phyloP scores from a whole-genome alignment of 2,329 filamentous ascomycete species.

The Fragosphaeria purpurea region DNA sequence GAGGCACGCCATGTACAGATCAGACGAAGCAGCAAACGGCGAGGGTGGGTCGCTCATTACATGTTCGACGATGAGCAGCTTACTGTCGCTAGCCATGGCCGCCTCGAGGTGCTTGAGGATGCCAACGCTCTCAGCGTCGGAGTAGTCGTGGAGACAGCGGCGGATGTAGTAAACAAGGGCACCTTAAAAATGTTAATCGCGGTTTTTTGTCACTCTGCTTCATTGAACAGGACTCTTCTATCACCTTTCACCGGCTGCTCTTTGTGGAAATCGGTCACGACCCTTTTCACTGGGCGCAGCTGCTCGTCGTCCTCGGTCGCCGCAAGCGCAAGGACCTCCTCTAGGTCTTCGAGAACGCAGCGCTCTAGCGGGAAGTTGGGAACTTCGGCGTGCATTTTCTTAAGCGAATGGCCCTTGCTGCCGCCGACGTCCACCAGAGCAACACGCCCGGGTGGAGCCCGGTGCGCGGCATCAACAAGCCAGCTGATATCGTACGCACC shows the following conservation, averaged over 20 bases:
- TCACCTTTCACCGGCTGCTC: slow-evolving; percentile 18
- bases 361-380: slow-evolving; percentile 17
- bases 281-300: not conserved
- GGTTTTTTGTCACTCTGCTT: too few relatives aligned
- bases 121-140: slow-evolving; percentile 20
- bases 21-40: slow-evolving; percentile 7
- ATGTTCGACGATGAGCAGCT: slow-evolving; percentile 17
- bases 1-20: slow-evolving; percentile 16
- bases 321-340: slow-evolving; percentile 18
- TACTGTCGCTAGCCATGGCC: slow-evolving; percentile 21
- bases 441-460: slow-evolving; percentile 6
- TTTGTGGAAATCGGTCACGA: slow-evolving; percentile 20
- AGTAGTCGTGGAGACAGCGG: slow-evolving; percentile 28
- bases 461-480: slow-evolving; percentile 10
- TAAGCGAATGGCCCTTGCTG: slow-evolving; percentile 21
- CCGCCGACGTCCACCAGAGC: slow-evolving; percentile 26
- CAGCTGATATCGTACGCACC: slow-evolving; percentile 23
- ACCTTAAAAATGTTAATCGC: not conserved
- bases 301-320: not conserved
- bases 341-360: slow-evolving; percentile 23
- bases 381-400: slow-evolving; percentile 17
- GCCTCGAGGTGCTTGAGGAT: slow-evolving; percentile 21
- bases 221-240: too few relatives aligned
- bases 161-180: slow-evolving; percentile 15
- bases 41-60: slow-evolving; percentile 13